Percentiles rank a stretch among this genome's conserved stretches.
These are phyloP conservation scores for Clavispora vitiphila DNA, from an alignment of 805 yeast species.

Conservation along the genomic window DNA sequence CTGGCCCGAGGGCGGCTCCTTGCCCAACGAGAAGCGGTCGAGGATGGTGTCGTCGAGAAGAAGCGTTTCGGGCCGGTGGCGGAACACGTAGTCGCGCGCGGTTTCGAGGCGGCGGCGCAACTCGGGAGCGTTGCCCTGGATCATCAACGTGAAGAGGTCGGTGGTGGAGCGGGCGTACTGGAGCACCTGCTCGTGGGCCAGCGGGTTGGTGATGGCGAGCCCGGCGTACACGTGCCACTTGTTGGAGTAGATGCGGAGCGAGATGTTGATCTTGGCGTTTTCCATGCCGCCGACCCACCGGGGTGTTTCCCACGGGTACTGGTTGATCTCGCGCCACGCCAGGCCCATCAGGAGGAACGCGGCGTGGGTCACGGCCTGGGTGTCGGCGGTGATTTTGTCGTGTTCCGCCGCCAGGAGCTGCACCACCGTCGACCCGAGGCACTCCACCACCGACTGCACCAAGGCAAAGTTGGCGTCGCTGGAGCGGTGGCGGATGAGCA, in stretches of 20 bases:
- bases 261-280: constrained; percentile 91
- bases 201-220: constrained; percentile 89
- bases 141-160: constrained; percentile 77
- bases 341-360: constrained; percentile 96
- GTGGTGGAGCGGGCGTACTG: constrained; percentile 86
- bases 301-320: constrained; percentile 87
- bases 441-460: constrained; percentile 60
- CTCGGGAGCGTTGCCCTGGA: constrained; percentile 58
- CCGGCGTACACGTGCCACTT: constrained; percentile 99
- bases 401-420: constrained; percentile 81
- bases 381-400: constrained; percentile 94
- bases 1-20: constrained; percentile 59
- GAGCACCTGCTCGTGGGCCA: constrained; percentile 85
- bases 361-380: constrained; percentile 98
- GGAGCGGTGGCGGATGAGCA: constrained; percentile 73
- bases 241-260: constrained; percentile 84
- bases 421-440: constrained; percentile 75
- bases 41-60: constrained; percentile 73
- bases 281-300: constrained; percentile 93
- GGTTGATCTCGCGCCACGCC: constrained; percentile 81
- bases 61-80: constrained; percentile 51
- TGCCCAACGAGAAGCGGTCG: constrained; percentile 73
- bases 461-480: constrained; percentile 48
- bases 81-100: constrained; percentile 77
- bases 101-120: constrained; percentile 51